Conservation (phyloP, 805 yeast genomes). For the Starmerella sirachaensis region DNA sequence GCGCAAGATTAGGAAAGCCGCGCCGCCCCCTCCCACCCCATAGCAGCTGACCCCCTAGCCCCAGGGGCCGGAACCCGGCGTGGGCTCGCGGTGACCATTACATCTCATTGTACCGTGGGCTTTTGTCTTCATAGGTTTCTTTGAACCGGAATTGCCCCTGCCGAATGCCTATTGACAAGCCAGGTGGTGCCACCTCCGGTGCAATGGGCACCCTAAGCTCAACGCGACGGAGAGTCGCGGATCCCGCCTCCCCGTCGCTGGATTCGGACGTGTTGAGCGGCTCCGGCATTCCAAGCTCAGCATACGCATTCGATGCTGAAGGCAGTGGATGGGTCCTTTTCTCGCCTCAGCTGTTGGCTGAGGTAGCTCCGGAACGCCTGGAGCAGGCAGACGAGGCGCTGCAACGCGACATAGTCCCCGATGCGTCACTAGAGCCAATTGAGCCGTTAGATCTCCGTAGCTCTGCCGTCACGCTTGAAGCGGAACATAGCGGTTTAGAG, state of each 20-base stretch:
- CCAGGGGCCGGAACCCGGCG: too few species aligned
- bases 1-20: too few species aligned
- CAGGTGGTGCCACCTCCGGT: too few species aligned
- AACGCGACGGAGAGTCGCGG: not conserved
- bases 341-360: conserved; percentile 24
- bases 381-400: too few species aligned
- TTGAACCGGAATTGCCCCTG: not conserved
- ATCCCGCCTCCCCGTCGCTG: conserved; percentile 14
- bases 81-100: too few species aligned
- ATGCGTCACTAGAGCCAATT: conserved; percentile 3
- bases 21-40: too few species aligned
- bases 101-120: too few species aligned
- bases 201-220: too few species aligned
- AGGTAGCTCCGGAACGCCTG: conserved; percentile 1
- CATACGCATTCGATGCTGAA: conserved; percentile 11
- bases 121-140: too few species aligned
- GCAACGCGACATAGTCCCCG: too few species aligned
- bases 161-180: not conserved
- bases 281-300: conserved; percentile 10
- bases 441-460: conserved; percentile 11
- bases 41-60: too few species aligned
- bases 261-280: conserved; percentile 16
- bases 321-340: conserved; percentile 32
- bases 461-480: not conserved
- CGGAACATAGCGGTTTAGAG: conserved; percentile 20